phyloP scores from a whole-genome alignment of 73 alveolate genomes.

The Tetrahymena elliotti region DNA sequence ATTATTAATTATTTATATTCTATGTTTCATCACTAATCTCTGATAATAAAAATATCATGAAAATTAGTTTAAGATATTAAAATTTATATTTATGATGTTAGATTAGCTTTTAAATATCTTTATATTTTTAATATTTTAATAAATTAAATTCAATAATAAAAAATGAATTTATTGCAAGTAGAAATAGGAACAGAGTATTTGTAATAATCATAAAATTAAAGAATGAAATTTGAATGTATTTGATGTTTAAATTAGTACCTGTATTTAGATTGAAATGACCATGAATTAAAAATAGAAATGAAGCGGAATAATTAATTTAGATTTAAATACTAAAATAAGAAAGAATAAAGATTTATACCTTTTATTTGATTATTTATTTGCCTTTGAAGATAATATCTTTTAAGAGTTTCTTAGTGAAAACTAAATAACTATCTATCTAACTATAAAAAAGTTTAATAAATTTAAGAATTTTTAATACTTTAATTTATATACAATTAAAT shows the following conservation, averaged over 20 bases:
- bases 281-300: not conserved
- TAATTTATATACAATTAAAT: not conserved
- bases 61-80: too few species aligned
- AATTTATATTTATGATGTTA: too few species aligned
- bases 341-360: not conserved
- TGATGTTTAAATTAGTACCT: too few species aligned
- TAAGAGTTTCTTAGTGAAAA: not conserved
- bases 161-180: not conserved
- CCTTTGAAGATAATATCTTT: not conserved
- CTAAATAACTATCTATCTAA: too few species aligned
- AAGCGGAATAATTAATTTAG: not conserved
- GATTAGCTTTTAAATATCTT: too few species aligned
- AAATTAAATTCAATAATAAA: too few species aligned
- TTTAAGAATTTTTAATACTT: not conserved
- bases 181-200: not conserved
- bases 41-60: too few species aligned
- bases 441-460: not conserved
- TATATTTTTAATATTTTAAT: too few species aligned
- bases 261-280: not conserved
- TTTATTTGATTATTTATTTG: not conserved
- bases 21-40: too few species aligned
- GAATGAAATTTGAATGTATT: not conserved
- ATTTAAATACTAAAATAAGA: not conserved
- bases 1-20: too few species aligned
- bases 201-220: too few species aligned